Base-by-base conservation (phyloP, 805 yeast genomes). In the Komagataella phaffii region DNA sequence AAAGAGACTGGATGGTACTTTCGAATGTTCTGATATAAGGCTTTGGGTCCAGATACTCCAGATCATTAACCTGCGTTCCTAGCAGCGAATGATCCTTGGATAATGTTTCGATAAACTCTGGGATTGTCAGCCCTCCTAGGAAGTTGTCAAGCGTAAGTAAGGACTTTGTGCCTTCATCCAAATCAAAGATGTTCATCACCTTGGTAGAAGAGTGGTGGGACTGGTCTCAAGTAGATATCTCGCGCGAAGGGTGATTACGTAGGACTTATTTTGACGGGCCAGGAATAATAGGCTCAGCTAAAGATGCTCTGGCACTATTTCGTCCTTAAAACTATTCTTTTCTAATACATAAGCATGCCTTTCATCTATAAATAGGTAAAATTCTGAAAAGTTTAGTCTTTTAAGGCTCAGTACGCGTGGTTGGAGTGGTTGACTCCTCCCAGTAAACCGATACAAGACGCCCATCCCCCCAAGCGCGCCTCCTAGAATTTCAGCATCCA, bases 11-110 rank as follows among this genome's bases (percentile, higher is more conserved):
- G 47, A 89, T 69, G 2, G 93, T 87, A 1, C 90, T 80, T 62
- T 91, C 97, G 64, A 93, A 90, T 0, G 96, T 88, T 57, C 96
- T 77, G 48, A 91, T 91, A 62, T 87, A 93, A 1, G 98, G 98
- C 60, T 88, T 88, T 1, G 98, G 96, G 61, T 93, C 96, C 51
- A 88, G 66, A 60, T 74, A 75, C 46, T 77, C 79, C 36, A 76
- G 62, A 46, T 75, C 70, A 53, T 76, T 74, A 24, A 73, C 77
- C 54, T 74, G 78, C 6, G 75, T 74, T 10, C 73, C 76, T 53
- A 74, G 72, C 24, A 71, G 58, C 14, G 77, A 71, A 56, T 84
- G 86, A 59, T 82, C 85, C 60, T 80, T 80, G 55, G 90, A 79
- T 56, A 90, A 69, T 59, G 80, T 84, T 61, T 89, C 93, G 24